phyloP scores from a whole-genome alignment of 352 stramenopile species.

The Phytophthora pini region DNA sequence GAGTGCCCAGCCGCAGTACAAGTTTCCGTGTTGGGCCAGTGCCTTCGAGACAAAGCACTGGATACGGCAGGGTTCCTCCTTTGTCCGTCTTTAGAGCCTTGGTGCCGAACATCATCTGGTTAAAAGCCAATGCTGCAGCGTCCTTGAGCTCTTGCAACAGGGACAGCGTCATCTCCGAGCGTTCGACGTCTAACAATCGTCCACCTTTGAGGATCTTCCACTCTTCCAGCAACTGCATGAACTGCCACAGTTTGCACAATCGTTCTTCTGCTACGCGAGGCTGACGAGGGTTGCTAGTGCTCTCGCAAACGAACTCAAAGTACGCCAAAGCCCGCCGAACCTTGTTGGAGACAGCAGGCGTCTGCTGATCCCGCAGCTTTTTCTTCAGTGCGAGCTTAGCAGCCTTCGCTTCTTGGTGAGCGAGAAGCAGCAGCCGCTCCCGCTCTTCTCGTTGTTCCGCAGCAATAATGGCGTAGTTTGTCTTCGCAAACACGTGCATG shows the following conservation, averaged over 20 bases:
- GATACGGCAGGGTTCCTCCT: conserved; percentile 52
- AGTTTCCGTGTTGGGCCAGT: conserved; percentile 38
- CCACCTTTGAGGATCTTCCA: conserved; percentile 79
- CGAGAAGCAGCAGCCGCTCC: conserved; percentile 51
- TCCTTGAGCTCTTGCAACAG: conserved; percentile 68
- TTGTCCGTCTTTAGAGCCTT: conserved; percentile 26
- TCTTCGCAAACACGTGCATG: conserved; percentile 57
- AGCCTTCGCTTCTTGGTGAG: conserved; percentile 63
- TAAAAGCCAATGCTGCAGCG: conserved; percentile 53
- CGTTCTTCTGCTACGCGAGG: conserved; percentile 46
- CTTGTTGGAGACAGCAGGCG: conserved; percentile 52
- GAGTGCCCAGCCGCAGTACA: conserved; percentile 54
- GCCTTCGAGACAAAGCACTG: conserved; percentile 57
- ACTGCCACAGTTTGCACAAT: conserved; percentile 79
- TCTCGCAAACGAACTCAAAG: conserved; percentile 67
- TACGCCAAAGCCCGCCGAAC: conserved; percentile 63
- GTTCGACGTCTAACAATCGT: conserved; percentile 68
- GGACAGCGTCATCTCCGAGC: conserved; percentile 46
- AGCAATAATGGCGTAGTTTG: conserved; percentile 48
- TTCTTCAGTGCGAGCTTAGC: conserved; percentile 54
- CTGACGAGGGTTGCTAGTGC: conserved; percentile 45
- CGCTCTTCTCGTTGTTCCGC: conserved; percentile 59
- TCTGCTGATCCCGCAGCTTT: conserved; percentile 36
- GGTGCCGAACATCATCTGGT: conserved; percentile 45
- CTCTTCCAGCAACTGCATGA: conserved; percentile 75